Percentiles rank a stretch among this genome's conserved stretches.
Conservation (phyloP, 495 filamentous ascomycete genomes). For the Neurospora hispaniola region DNA sequence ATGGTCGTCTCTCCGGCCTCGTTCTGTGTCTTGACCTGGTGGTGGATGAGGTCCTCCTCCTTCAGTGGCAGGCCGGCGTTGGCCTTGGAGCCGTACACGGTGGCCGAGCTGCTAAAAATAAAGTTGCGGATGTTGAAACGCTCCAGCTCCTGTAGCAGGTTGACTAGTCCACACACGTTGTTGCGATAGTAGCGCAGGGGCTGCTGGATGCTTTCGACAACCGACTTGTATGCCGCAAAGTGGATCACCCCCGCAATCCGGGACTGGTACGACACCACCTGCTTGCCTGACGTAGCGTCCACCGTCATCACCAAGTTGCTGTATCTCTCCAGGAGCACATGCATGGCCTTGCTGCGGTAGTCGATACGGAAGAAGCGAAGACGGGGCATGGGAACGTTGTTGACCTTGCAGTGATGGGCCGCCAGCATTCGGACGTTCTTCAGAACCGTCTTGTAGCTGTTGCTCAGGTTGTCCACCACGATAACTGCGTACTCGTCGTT, state of each 20-base stretch:
- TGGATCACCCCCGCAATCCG: slow-evolving; percentile 52
- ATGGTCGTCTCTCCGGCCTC: not conserved
- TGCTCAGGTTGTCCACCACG: slow-evolving; percentile 54
- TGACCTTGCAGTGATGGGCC: slow-evolving; percentile 33
- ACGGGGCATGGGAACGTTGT: slow-evolving; percentile 29
- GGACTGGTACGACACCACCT: slow-evolving; percentile 33
- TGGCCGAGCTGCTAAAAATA: slow-evolving; percentile 54
- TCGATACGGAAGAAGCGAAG: slow-evolving; percentile 48
- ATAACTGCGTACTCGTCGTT: slow-evolving; percentile 24
- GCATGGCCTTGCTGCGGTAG: slow-evolving; percentile 36
- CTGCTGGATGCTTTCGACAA: slow-evolving; percentile 39
- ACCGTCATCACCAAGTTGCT: slow-evolving; percentile 26
- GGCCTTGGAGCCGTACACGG: slow-evolving; percentile 50
- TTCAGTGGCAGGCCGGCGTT: slow-evolving; percentile 43
- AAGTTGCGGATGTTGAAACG: slow-evolving; percentile 53
- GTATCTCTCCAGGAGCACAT: slow-evolving; percentile 18
- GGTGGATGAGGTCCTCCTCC: slow-evolving; percentile 52
- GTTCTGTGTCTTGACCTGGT: slow-evolving; percentile 29
- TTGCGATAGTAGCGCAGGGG: slow-evolving; percentile 56
- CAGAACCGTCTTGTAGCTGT: slow-evolving; percentile 45
- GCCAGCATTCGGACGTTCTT: slow-evolving; percentile 42
- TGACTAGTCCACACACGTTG: slow-evolving; percentile 54
- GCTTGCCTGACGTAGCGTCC: slow-evolving; percentile 25
- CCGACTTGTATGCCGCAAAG: slow-evolving; percentile 49
- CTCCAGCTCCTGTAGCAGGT: slow-evolving; percentile 43